Base-by-base conservation (phyloP, 768 basidiomycete genomes). In the Calocera viscosa region DNA sequence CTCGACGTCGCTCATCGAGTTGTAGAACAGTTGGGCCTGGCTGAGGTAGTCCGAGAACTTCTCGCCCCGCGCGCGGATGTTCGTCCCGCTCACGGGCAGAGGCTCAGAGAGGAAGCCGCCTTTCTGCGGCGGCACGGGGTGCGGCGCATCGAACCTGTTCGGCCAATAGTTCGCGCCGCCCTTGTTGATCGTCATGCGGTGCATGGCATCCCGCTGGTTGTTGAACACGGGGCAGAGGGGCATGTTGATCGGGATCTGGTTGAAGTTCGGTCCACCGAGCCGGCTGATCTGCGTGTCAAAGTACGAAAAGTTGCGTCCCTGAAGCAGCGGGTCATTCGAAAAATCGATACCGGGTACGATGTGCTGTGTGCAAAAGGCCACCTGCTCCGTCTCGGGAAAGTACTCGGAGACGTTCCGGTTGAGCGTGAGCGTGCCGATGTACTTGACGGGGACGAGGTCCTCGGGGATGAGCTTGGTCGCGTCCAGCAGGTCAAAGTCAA, bases 371-470 rank as follows among this genome's bases (percentile, higher is more conserved):
- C 90, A 94, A 76, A 92, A 94, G 0, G 91, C 92, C 65, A 87
- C 87, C 76, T 93, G 91, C 76, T 95, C 93, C 5, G 85, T 85
- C 77, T 94, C 91, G 12, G 90, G 77, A 77, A 94, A 94, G 78
- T 83, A 94, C 71, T 90, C 88, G 33, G 66, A 65, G 28, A 19
- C 64, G 72, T 77, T 78, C 39, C 76, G 73, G 76, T 80, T 78
- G 43, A 80, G 70, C n/a, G 72, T 73, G 71, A 94, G 76, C 74
- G 88, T 87, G 38, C 91, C 92, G 63, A 94, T 86, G 69, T 83
- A 79, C 70, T 88, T 80, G 16, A 94, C 78, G 0, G 92, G 91
- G 0, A 93, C 85, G 1, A 86, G 74, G 66, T 91, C 88, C 74
- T 91, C 85, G 0, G 91, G 90, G 84, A 90, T 90, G 43, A 92